Evolutionary conservation across 2,329 filamentous ascomycete genomes (phyloP).

Genomic region (Fusarium brevicatenulatum): DNA sequence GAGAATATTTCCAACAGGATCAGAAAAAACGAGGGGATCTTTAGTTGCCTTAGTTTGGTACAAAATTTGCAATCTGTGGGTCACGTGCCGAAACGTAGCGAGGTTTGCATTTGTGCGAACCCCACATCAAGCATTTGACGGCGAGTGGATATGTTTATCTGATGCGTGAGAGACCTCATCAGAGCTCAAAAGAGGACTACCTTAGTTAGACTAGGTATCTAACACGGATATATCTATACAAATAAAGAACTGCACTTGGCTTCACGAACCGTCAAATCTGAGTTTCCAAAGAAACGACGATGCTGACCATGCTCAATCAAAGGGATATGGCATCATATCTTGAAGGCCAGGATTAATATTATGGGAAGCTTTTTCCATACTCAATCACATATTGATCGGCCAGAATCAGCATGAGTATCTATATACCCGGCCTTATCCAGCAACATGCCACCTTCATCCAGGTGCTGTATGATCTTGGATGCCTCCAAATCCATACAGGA

Average conservation of each 20-base stretch:
- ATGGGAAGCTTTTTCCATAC: neutral
- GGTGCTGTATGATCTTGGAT: neutral
- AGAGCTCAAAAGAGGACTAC: neutral
- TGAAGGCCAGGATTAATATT: neutral
- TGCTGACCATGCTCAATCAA: neutral
- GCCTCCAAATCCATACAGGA: neutral
- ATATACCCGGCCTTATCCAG: too few species aligned
- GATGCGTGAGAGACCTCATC: neutral
- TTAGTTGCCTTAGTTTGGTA: neutral
- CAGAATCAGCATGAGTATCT: neutral
- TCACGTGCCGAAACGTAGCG: constrained; percentile 47
- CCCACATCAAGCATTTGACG: neutral
- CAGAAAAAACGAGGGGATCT: constrained; percentile 21
- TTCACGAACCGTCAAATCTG: neutral
- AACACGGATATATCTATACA: neutral
- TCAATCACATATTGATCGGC: neutral
- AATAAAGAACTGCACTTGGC: neutral
- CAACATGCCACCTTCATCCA: neutral
- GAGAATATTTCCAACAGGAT: constrained; percentile 26
- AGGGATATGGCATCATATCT: neutral
- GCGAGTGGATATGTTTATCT: neutral
- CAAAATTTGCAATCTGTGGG: constrained; percentile 28
- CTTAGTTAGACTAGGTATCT: neutral
- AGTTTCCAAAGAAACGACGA: neutral
- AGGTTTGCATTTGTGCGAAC: constrained; percentile 13